Evolutionary conservation across 116 monocot genomes (phyloP), one percentile per base, ranked within the genome.

Genomic region (Thalassia testudinum): DNA sequence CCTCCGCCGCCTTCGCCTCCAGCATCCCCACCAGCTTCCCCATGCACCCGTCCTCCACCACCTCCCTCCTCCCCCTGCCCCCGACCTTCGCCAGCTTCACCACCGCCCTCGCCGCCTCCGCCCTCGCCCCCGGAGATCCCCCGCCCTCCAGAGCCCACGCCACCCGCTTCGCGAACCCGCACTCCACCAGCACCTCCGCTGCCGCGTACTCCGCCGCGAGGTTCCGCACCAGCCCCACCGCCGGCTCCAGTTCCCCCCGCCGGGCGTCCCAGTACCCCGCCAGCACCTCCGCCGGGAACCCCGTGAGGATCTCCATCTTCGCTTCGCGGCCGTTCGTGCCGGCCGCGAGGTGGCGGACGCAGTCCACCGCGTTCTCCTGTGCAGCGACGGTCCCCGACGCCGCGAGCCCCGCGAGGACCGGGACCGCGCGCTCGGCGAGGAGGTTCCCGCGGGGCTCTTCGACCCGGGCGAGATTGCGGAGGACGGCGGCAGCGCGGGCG

Each of bases 401-500:
- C 34, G 70, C 65, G n/a, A 87, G 30, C 27, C 63, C 37, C 7
- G 84, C 57, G 27, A 93, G 59, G 2, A 62, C 51, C 3, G 56
- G 64, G 7, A 84, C 25, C 0, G 68, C 70, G n/a, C 59, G 64
- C 30, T 93, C 83, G 22, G 73, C 83, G 0, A 71, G 28, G 52
- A 87, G 73, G 27, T 25, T 54, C 21, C 26, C 21, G 17, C 66
- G 60, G 26, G 87, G 70, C 43, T 80, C 83, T 2, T 54, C 65
- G 24, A 83, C 37, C 20, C 37, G 61, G 20, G 87, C 75, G 24
- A 93, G 73, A 52, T 93, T 87, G 27, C 48, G 67, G 26, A 93
- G 57, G 6, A 93, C 83, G 0, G 69, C 70, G 21, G 66, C 78
- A 7, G 87, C 93, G 12, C 73, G 58, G 15, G 93, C 83, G 57